Conservation (phyloP, 192 early-diverging fungal species). For the Backusella australiensis region DNA sequence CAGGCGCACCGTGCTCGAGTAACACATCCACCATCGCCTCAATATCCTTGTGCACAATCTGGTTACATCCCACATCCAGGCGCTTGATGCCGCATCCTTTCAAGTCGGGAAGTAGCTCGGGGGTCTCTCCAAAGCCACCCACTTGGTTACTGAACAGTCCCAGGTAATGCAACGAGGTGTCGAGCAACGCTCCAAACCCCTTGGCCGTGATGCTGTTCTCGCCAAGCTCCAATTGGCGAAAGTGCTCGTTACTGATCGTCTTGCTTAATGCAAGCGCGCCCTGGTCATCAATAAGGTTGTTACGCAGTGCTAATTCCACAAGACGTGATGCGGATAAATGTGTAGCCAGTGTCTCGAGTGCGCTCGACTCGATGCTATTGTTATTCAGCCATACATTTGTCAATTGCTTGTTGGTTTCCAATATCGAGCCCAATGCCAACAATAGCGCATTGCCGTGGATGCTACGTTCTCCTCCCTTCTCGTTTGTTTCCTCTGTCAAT, state of each 20-base stretch:
- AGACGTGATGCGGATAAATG: slow-evolving; percentile 29
- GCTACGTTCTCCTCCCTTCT: slow-evolving; percentile 19
- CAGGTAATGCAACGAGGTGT: slow-evolving; percentile 34
- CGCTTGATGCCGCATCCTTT: slow-evolving; percentile 15
- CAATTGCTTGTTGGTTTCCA: slow-evolving; percentile 29
- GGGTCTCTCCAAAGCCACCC: slow-evolving; percentile 27
- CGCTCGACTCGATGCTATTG: slow-evolving; percentile 40
- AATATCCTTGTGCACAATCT: slow-evolving; percentile 37
- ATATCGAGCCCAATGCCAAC: slow-evolving; percentile 19
- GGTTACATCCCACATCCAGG: slow-evolving; percentile 51
- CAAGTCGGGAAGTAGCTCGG: slow-evolving; percentile 19
- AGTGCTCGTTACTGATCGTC: not conserved
- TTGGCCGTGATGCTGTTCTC: slow-evolving; percentile 38
- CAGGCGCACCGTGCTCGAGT: slow-evolving; percentile 34
- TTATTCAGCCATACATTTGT: slow-evolving; percentile 43
- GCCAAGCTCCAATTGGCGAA: slow-evolving; percentile 38
- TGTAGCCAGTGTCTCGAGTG: slow-evolving; percentile 22
- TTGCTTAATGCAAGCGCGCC: slow-evolving; percentile 36
- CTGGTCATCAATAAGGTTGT: slow-evolving; percentile 42
- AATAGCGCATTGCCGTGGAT: slow-evolving; percentile 39
- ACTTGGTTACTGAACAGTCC: slow-evolving; percentile 47
- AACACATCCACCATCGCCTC: slow-evolving; percentile 41
- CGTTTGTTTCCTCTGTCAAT: slow-evolving; percentile 7
- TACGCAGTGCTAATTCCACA: slow-evolving; percentile 36
- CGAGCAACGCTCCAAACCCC: slow-evolving; percentile 41